phyloP scores from a whole-genome alignment of 306 rosid species.

The Malus asiatica region DNA sequence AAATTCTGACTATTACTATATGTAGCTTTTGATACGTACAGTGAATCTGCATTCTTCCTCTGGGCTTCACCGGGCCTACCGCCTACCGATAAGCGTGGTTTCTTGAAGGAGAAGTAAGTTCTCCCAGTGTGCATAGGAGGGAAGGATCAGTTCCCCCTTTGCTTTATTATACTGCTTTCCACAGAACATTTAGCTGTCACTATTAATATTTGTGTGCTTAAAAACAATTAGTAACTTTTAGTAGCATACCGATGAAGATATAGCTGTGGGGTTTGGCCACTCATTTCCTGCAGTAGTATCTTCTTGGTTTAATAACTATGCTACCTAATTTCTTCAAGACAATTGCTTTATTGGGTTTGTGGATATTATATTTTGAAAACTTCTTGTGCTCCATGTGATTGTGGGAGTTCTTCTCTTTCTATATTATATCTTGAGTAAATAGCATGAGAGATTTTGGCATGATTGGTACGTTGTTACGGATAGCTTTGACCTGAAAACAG shows the following conservation, averaged over 20 bases:
- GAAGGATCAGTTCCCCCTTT: conserved; percentile 16
- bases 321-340: conserved; percentile 15
- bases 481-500: not conserved
- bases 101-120: conserved; percentile 35
- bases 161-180: conserved; percentile 12
- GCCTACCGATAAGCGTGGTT: not conserved
- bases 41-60: conserved; percentile 11
- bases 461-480: not conserved
- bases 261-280: conserved; percentile 18
- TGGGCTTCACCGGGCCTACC: not conserved
- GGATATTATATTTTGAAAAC: conserved; percentile 16
- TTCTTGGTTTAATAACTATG: conserved; percentile 8
- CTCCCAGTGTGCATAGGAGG: conserved; percentile 13
- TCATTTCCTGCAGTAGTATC: conserved; percentile 17
- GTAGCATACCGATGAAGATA: conserved; percentile 14
- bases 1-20: not conserved
- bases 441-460: not conserved
- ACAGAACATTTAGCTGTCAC: conserved; percentile 12
- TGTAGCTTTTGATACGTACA: conserved; percentile 5
- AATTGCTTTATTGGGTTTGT: conserved; percentile 17
- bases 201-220: conserved; percentile 16
- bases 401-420: not conserved
- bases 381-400: not conserved
- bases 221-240: conserved; percentile 17
- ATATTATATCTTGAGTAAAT: not conserved